Evolutionary conservation across 345 rosid species (phyloP), one percentile per base, ranked within the genome.

Genomic region (Brassica carinata): DNA sequence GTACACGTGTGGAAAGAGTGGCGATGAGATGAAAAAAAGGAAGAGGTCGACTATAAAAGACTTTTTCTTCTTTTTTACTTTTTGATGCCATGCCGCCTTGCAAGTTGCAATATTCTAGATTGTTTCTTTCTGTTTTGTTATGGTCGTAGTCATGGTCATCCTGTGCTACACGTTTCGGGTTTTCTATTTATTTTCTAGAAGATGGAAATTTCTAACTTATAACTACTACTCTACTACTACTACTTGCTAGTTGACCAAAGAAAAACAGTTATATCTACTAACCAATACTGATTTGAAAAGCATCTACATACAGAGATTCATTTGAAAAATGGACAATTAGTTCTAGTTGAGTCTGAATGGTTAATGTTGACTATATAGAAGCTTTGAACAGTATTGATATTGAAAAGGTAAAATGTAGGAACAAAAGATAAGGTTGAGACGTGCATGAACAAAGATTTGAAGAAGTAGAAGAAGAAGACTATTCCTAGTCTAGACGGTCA

Each of bases 1-100:
- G 75, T 74, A 79, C 83, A 74, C 79, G 79, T 80, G 79, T 79
- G 70, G 53, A 48, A 64, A 64, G 67, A 80, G 79, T 74, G 57
- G 29, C 69, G 58, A 51, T 45, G 75, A 74, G n/a, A 11, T 26
- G 40, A 36, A 27, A 2, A 11, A 34, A 18, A 53, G 38, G 45
- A 74, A 62, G 77, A 80, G 27, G 79, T 80, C 83, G 83, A 75
- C 83, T 62, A 15, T 4, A 29, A 38, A 45, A 23, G 75, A 69
- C 71, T 26, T 74, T 69, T 62, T 31, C 61, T 58, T 67, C n/a
- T 3, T 29, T 68, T 57, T 68, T 57, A 17, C 26, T 2, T 11
- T 48, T 11, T 13, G 55, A 51, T n/a, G 14, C 10, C 5, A 27
- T 30, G 67, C 75, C 66, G 59, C 55, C 70, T 48, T 31, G 19